These are phyloP conservation scores for Venustampulla echinocandica DNA, from an alignment of 495 filamentous ascomycete species.

Conservation along the genomic window DNA sequence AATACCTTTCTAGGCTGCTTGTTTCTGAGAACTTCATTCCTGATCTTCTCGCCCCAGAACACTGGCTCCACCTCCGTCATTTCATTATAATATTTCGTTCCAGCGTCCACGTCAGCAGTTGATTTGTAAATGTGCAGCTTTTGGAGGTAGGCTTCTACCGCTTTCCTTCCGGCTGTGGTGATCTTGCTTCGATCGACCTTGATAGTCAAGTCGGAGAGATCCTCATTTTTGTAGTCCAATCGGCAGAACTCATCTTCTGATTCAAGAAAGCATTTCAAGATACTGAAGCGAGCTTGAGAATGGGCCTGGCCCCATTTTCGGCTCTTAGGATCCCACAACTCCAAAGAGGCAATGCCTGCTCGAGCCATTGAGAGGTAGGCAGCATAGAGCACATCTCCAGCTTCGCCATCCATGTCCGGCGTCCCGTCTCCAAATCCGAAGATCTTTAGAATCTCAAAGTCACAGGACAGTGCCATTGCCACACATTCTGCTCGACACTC, in stretches of 20 bases:
- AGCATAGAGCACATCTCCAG: slow-evolving; percentile 77
- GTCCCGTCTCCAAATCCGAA: slow-evolving; percentile 82
- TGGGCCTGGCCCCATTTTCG: slow-evolving; percentile 93
- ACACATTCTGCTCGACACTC: slow-evolving; percentile 70
- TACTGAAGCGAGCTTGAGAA: slow-evolving; percentile 89
- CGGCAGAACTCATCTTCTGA: slow-evolving; percentile 77
- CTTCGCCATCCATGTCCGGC: slow-evolving; percentile 59
- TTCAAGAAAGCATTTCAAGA: slow-evolving; percentile 78
- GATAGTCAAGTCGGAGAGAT: slow-evolving; percentile 74
- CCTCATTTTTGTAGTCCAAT: slow-evolving; percentile 61
- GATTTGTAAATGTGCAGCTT: slow-evolving; percentile 90
- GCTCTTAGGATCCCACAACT: slow-evolving; percentile 82
- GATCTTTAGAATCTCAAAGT: slow-evolving; percentile 79
- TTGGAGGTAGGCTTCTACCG: slow-evolving; percentile 82
- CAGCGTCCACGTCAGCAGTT: slow-evolving; percentile 72
- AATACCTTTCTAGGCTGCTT: slow-evolving; percentile 94
- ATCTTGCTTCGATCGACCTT: slow-evolving; percentile 79
- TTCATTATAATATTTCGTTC: slow-evolving; percentile 66
- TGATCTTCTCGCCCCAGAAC: slow-evolving; percentile 69
- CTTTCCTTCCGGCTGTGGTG: slow-evolving; percentile 49
- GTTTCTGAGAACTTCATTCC: slow-evolving; percentile 70
- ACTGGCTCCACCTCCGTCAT: slow-evolving; percentile 73
- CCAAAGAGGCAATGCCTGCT: slow-evolving; percentile 73
- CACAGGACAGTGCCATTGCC: slow-evolving; percentile 85
- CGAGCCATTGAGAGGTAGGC: slow-evolving; percentile 89